These are phyloP conservation scores for Sphagnum fallax DNA, from an alignment of 228 moss, liverwort and hornwort species.

Conservation along the genomic window DNA sequence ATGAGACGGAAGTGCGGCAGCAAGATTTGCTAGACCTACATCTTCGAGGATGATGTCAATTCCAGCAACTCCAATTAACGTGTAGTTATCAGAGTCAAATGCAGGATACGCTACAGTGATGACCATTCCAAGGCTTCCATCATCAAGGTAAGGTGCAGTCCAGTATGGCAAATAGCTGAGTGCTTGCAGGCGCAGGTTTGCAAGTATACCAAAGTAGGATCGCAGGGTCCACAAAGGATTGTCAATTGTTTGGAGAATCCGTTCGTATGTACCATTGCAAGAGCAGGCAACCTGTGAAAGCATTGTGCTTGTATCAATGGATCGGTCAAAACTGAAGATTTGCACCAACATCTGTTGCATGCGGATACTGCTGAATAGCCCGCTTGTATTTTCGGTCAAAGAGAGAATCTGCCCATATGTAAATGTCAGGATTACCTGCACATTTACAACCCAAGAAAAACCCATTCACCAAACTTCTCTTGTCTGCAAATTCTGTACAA, in stretches of 20 bases:
- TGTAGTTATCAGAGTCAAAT: constrained; percentile 32
- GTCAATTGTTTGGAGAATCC: constrained; percentile 9
- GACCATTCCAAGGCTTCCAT: constrained; percentile 8
- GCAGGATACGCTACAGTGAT: constrained; percentile 43
- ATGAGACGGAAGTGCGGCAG: constrained; percentile 7
- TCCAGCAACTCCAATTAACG: constrained; percentile 32
- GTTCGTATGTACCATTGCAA: constrained; percentile 22
- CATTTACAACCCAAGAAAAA: neutral
- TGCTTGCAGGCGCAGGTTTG: constrained; percentile 13
- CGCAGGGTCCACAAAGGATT: constrained; percentile 36
- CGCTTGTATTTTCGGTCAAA: neutral
- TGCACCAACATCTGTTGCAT: constrained; percentile 10
- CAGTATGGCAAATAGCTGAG: constrained; percentile 16
- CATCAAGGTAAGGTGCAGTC: constrained; percentile 26
- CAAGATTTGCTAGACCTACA: constrained; percentile 7
- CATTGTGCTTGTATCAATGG: accelerated
- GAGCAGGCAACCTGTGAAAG: constrained; percentile 16
- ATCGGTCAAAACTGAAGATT: constrained; percentile 31
- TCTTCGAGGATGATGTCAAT: constrained; percentile 27
- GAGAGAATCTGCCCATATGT: constrained; percentile 26
- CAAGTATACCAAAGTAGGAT: constrained; percentile 28
- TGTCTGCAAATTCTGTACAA: too few relatives aligned
- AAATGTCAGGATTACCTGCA: constrained; percentile 20
- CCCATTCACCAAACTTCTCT: too few relatives aligned
- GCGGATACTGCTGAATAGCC: neutral